phyloP scores from a whole-genome alignment of 164 flowering plant genomes.

The Annona squamosa region DNA sequence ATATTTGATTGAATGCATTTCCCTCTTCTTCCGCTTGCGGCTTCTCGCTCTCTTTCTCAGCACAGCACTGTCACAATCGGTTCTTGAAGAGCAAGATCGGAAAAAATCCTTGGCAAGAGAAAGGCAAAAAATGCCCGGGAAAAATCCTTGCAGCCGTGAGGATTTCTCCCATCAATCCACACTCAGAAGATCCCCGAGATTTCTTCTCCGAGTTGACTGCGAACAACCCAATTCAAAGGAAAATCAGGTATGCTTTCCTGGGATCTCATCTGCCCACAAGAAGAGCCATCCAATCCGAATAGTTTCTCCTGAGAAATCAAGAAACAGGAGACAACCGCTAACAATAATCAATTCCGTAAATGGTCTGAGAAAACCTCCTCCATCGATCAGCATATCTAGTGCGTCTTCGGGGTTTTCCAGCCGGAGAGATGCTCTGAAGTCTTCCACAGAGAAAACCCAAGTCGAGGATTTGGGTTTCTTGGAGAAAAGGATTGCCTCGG shows the following conservation, averaged over 20 bases:
- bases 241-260: not conserved
- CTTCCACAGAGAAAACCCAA: not conserved
- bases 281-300: not conserved
- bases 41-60: not conserved
- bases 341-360: not conserved
- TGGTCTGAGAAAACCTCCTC: not conserved
- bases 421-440: not conserved
- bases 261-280: not conserved
- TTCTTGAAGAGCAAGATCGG: no score
- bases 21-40: not conserved
- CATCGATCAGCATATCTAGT: not conserved
- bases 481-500: not conserved
- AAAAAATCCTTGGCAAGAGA: no score
- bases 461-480: not conserved
- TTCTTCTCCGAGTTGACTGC: not conserved
- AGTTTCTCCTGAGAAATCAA: not conserved
- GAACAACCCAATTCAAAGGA: not conserved
- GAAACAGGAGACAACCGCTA: not conserved
- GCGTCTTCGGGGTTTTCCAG: not conserved
- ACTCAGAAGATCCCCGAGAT: conserved; percentile 6
- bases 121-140: not conserved
- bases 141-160: not conserved
- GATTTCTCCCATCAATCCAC: not conserved
- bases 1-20: not conserved
- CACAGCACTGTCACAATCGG: not conserved